Evolutionary conservation across 2,329 filamentous ascomycete species (phyloP), one percentile per base, ranked within the genome.

Genomic region (Ophiostoma himal-ulmi): DNA sequence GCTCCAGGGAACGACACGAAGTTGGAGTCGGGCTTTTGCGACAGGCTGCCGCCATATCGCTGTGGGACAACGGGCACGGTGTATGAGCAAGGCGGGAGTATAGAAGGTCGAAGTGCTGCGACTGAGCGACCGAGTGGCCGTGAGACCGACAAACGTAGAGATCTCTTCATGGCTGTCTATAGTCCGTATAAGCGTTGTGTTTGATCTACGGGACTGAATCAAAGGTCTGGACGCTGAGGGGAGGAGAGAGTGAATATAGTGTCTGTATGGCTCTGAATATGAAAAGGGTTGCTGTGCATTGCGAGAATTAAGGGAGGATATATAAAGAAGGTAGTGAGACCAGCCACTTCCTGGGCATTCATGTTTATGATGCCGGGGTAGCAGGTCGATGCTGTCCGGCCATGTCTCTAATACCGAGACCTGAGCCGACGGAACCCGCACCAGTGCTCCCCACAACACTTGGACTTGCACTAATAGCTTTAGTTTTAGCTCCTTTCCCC

Each of bases 1-100:
- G 95, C 95, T n/a, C 95, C 95, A 0, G 95, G 95, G 75, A 99
- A 99, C n/a, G 85, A 86, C 26, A 88, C 84, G 74, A 83, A 83
- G 68, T 82, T 81, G 0, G 85, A 83, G 71, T 87, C 83, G 11
- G 84, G 86, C 14, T 82, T 81, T 75, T 88, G 86, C 5, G 85
- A 86, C 71, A 88, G 79, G 72, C 82, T 83, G 77, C 84, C 82
- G 48, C 81, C 81, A 54, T 76, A 75, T 39, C 71, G 70, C 20
- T 26, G 66, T 1, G 36, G 3, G 1, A 44, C 37, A 13, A 39
- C 13, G 3, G 30, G 20, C 39, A 30, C 5, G 22, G n/a, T 11
- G 8, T 22, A 10, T 7, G 62, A 39, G 36, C 26, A 14, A 26
- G 26, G 30, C 30, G 36, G 36, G 17, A 22, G n/a, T 20, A 65